Evolutionary conservation across 352 stramenopile genomes (phyloP).

Genomic region (Phytopythium helicoides): DNA sequence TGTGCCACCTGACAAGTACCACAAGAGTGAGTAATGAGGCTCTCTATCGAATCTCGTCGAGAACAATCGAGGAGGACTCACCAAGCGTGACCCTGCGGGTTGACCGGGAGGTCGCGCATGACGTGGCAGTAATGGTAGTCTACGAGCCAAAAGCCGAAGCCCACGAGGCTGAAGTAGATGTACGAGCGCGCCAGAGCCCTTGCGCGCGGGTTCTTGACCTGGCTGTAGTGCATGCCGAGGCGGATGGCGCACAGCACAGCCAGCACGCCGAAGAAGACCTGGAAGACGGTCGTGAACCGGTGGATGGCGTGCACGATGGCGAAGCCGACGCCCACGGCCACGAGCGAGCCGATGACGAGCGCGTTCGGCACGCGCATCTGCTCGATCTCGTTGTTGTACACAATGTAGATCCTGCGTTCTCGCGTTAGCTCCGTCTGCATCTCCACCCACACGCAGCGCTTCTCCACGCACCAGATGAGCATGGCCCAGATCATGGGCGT

Average conservation of each 20-base stretch:
- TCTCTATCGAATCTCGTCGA: not conserved
- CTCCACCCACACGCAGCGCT: too few species aligned
- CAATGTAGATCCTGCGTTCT: slow-evolving; percentile 67
- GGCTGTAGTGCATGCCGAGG: slow-evolving; percentile 57
- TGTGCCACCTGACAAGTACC: slow-evolving; percentile 53
- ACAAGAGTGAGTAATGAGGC: not conserved
- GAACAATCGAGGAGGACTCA: slow-evolving; percentile 13
- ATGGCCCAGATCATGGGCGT: slow-evolving; percentile 86
- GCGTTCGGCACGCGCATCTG: slow-evolving; percentile 38
- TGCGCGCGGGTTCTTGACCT: slow-evolving; percentile 52
- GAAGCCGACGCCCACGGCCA: slow-evolving; percentile 57
- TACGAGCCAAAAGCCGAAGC: slow-evolving; percentile 69
- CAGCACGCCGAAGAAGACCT: slow-evolving; percentile 70
- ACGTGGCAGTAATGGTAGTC: slow-evolving; percentile 80
- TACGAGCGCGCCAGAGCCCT: slow-evolving; percentile 60
- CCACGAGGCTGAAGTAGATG: slow-evolving; percentile 56
- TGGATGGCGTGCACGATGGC: slow-evolving; percentile 73
- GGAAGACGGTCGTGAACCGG: slow-evolving; percentile 75
- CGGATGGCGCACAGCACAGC: slow-evolving; percentile 46
- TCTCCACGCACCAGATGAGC: slow-evolving; percentile 56
- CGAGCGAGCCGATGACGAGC: slow-evolving; percentile 47
- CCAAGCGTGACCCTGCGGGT: slow-evolving; percentile 80
- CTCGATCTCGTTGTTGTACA: slow-evolving; percentile 74
- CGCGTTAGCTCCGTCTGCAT: too few species aligned
- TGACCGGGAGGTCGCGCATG: slow-evolving; percentile 55